Conservation (phyloP, 2,329 filamentous ascomycete species). For the Fusarium incarnatum region DNA sequence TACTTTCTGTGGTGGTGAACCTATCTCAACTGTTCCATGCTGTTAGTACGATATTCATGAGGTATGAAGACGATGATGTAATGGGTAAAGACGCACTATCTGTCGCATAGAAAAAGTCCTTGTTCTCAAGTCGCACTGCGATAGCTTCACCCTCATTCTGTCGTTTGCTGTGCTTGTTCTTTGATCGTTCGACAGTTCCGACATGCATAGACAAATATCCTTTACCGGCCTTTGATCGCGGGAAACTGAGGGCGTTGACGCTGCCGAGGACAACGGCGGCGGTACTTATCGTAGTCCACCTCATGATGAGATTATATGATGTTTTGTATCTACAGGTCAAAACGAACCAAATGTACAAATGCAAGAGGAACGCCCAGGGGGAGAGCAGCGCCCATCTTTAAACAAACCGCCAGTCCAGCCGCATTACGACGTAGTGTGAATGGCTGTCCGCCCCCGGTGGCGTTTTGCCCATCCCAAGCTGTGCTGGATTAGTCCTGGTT, state of each 20-base stretch:
- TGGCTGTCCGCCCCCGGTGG: constrained; percentile 6
- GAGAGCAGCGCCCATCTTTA: constrained; percentile 18
- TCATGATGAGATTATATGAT: constrained; percentile 34
- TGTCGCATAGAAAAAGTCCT: constrained; percentile 55
- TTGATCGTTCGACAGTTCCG: constrained; percentile 47
- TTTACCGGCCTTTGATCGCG: constrained; percentile 49
- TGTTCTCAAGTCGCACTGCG: constrained; percentile 51
- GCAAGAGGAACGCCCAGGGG: not conserved
- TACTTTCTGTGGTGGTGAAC: constrained; percentile 56
- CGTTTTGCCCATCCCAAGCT: constrained; percentile 20
- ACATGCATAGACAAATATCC: constrained; percentile 55
- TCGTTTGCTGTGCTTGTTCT: constrained; percentile 39
- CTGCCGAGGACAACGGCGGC: constrained; percentile 29
- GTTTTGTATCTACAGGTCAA: not conserved
- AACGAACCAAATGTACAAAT: not conserved
- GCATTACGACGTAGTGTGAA: not conserved
- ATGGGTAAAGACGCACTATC: constrained; percentile 49
- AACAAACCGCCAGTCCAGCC: not conserved
- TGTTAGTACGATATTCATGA: not conserved
- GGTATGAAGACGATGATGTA: not conserved
- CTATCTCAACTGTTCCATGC: constrained; percentile 54
- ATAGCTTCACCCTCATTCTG: constrained; percentile 44
- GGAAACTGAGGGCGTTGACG: constrained; percentile 42
- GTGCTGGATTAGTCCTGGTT: constrained; percentile 13
- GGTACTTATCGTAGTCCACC: constrained; percentile 41